phyloP scores from a whole-genome alignment of 176 grass and related monocot genomes.

The Miscanthus lutarioriparius region DNA sequence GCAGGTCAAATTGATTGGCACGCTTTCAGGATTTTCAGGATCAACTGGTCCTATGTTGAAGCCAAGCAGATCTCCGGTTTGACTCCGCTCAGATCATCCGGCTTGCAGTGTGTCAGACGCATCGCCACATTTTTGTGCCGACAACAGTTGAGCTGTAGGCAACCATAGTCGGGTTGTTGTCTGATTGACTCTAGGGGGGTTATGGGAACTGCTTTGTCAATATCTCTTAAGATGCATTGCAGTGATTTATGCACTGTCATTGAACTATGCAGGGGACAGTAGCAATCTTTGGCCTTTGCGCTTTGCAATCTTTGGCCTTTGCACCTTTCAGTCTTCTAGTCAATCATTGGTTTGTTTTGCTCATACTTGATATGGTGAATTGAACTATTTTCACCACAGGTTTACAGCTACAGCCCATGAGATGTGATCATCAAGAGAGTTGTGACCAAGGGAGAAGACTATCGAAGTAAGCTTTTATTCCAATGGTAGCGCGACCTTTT shows the following conservation, averaged over 20 bases:
- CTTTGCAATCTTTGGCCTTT: slow-evolving; percentile 16
- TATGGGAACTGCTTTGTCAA: neutral
- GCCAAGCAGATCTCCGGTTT: too few relatives aligned
- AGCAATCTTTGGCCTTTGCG: neutral
- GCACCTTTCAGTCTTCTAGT: neutral
- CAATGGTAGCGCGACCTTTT: slow-evolving; percentile 30
- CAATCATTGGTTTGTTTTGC: neutral
- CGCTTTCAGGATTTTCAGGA: too few relatives aligned
- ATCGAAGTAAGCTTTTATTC: slow-evolving; percentile 69
- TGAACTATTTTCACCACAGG: slow-evolving; percentile 31
- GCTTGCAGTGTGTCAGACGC: too few relatives aligned
- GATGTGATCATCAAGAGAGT: slow-evolving; percentile 96
- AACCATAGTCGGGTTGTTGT: neutral
- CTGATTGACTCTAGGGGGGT: neutral
- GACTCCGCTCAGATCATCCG: too few relatives aligned
- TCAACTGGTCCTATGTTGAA: too few relatives aligned
- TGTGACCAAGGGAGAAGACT: slow-evolving; percentile 77
- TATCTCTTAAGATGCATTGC: neutral
- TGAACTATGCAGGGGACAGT: too few relatives aligned
- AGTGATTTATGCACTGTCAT: neutral
- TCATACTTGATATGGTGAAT: slow-evolving; percentile 19
- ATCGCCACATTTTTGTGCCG: too few relatives aligned
- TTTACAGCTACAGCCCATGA: slow-evolving; percentile 47
- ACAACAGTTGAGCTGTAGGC: neutral
- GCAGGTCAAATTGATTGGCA: too few relatives aligned